Conservation (phyloP, 192 early-diverging fungal species). For the Coemansia biformis region DNA sequence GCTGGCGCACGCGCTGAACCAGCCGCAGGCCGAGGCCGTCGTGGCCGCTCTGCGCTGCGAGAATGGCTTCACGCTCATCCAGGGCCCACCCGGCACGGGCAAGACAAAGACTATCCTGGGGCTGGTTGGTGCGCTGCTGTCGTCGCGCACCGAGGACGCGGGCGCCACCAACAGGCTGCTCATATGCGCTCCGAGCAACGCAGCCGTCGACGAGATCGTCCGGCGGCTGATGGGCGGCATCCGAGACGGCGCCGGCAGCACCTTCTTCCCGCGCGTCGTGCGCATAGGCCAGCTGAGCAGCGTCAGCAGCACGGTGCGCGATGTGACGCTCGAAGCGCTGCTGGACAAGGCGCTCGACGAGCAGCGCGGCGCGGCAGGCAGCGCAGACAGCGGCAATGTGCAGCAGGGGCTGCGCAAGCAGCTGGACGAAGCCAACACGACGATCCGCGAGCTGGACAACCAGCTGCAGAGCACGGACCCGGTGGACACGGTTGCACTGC, state of each 20-base stretch:
- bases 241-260: constrained; percentile 44
- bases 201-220: constrained; percentile 93
- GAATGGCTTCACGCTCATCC: constrained; percentile 82
- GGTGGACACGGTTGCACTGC: too few species aligned
- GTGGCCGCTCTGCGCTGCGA: constrained; percentile 56
- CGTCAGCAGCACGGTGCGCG: too few species aligned
- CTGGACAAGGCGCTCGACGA: too few species aligned
- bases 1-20: constrained; percentile 74
- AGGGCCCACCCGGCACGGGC: constrained; percentile 68
- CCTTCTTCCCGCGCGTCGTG: constrained; percentile 67
- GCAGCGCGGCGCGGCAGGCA: too few species aligned
- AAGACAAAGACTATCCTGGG: constrained; percentile 91
- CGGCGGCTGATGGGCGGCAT: constrained; percentile 79
- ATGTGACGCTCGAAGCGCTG: too few species aligned
- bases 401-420: too few species aligned
- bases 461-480: too few species aligned
- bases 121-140: constrained; percentile 64
- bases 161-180: constrained; percentile 58
- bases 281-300: constrained; percentile 73
- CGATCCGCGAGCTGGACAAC: too few species aligned
- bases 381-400: too few species aligned
- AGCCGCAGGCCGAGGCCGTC: constrained; percentile 87
- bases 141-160: background rate
- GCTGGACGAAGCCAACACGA: too few species aligned
- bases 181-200: constrained; percentile 93